A percentile compares a stretch with the other conserved stretches of the same genome.
These are phyloP conservation scores for Arabidopsis arenosa DNA, from an alignment of 345 rosid genomes.

Conservation along the genomic window DNA sequence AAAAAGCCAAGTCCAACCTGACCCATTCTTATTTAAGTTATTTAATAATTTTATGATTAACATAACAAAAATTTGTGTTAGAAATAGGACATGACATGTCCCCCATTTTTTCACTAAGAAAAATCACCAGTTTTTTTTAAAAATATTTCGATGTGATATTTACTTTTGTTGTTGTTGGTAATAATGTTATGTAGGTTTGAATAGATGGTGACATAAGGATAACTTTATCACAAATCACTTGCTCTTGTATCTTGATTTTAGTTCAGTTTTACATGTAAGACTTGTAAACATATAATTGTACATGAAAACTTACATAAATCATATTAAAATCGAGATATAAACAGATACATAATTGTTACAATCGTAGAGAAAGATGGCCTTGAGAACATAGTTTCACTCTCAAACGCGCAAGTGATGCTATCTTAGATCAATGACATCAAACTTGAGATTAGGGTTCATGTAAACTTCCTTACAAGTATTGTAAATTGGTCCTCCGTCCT, in stretches of 20 bases:
- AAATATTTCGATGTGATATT: too few relatives aligned
- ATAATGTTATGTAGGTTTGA: too few relatives aligned
- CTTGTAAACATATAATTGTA: neutral
- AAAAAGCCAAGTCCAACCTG: constrained; percentile 27
- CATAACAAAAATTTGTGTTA: neutral
- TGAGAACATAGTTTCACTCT: constrained; percentile 17
- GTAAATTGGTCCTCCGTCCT: constrained; percentile 92
- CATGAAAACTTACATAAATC: constrained; percentile 2
- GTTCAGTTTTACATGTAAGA: constrained; percentile 2
- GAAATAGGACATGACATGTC: constrained; percentile 10
- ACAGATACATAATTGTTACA: constrained; percentile 18
- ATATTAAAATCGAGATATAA: constrained; percentile 33
- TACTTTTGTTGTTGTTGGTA: too few relatives aligned
- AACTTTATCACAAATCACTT: neutral
- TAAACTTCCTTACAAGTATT: constrained; percentile 80
- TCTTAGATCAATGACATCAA: constrained; percentile 89
- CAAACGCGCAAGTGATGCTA: constrained; percentile 35
- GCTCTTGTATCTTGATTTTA: neutral
- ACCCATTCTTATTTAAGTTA: constrained; percentile 10
- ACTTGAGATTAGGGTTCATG: constrained; percentile 80
- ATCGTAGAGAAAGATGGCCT: constrained; percentile 5
- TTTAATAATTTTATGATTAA: constrained; percentile 1
- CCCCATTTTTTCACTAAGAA: neutral
- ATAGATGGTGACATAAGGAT: too few relatives aligned
- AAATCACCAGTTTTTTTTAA: too few relatives aligned